Base-by-base conservation (phyloP, 345 rosid genomes). In the Hypericum perforatum region DNA sequence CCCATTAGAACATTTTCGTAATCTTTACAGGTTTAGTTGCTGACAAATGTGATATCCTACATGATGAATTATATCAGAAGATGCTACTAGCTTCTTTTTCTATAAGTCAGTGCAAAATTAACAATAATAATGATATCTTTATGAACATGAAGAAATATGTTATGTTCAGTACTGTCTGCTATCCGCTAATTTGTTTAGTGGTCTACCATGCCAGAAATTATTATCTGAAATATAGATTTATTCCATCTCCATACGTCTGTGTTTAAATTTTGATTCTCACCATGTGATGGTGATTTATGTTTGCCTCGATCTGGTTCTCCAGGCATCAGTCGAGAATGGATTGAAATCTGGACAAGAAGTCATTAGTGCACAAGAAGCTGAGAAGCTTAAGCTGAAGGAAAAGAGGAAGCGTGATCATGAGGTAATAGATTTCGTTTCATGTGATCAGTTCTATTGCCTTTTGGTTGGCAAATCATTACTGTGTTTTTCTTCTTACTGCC, bases 321-420 rank as follows among this genome's bases (percentile, higher is more conserved):
- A 88, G 94, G 81, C 70, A 56, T 74, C 85, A 54, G 22, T 50
- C 16, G 86, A 74, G 52, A 83, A 68, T 6, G 77, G 59, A 59
- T 73, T 76, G 43, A 75, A 72, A 44, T 54, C 78, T 65, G 85
- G 74, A 58, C 67, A 69, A 47, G 85, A 70, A 59, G 61, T 85
- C 58, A 67, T 84, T 7, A 92, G 98, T 69, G 98, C 91, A 45
- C 75, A 85, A 62, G 74, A 67, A 74, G 97, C 97, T 40, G 96
- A 92, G 62, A 94, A 92, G 55, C 81, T 81, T 16, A 85, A 84
- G 73, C 63, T 81, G 89, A 85, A 88, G 76, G 98, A 83, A 76
- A 88, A 85, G 73, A 80, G 95, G 69, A 92, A 77, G 74, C 75
- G 84, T 13, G 97, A 85, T 68, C 90, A 74, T 6, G 98, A 88